Percentiles rank a stretch among this genome's conserved stretches.
These are phyloP conservation scores for Microbotryum violaceum DNA, from an alignment of 1,284 basidiomycete species.

Conservation along the genomic window DNA sequence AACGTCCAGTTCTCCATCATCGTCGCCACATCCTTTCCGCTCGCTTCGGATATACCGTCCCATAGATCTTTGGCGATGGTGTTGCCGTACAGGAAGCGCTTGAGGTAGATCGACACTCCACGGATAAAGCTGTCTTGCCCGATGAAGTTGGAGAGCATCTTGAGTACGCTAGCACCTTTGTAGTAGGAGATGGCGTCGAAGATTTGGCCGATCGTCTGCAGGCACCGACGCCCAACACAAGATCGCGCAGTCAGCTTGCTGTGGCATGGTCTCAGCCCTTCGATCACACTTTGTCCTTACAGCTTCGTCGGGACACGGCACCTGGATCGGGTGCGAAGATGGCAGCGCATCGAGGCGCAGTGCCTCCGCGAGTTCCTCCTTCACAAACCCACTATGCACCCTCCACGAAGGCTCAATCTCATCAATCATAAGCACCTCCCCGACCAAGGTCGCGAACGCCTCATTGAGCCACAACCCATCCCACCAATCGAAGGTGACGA, in stretches of 20 bases:
- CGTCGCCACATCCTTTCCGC: constrained; percentile 64
- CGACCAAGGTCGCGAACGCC: constrained; percentile 66
- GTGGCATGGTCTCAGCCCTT: too few relatives aligned
- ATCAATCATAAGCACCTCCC: constrained; percentile 84
- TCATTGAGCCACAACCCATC: constrained; percentile 39
- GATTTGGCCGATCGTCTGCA: not conserved
- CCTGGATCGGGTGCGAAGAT: constrained; percentile 91
- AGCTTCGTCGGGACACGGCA: constrained; percentile 42
- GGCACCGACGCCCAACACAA: constrained; percentile 68
- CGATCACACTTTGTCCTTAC: too few relatives aligned
- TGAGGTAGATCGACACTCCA: constrained; percentile 66
- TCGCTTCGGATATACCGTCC: constrained; percentile 74
- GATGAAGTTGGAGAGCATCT: constrained; percentile 84
- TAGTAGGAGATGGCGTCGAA: constrained; percentile 53
- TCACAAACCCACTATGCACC: constrained; percentile 49
- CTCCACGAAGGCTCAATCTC: constrained; percentile 51
- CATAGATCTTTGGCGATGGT: constrained; percentile 82
- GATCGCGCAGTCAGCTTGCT: constrained; percentile 58
- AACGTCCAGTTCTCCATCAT: constrained; percentile 92
- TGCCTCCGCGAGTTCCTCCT: constrained; percentile 51
- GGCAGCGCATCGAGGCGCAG: constrained; percentile 76
- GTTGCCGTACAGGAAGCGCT: constrained; percentile 72
- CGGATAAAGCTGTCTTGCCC: constrained; percentile 64
- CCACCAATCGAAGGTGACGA: constrained; percentile 31
- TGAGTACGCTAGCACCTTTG: constrained; percentile 84